Evolutionary conservation across 73 alveolate genomes (phyloP), one percentile per base, ranked within the genome.

Genomic region (Stentor coeruleus): DNA sequence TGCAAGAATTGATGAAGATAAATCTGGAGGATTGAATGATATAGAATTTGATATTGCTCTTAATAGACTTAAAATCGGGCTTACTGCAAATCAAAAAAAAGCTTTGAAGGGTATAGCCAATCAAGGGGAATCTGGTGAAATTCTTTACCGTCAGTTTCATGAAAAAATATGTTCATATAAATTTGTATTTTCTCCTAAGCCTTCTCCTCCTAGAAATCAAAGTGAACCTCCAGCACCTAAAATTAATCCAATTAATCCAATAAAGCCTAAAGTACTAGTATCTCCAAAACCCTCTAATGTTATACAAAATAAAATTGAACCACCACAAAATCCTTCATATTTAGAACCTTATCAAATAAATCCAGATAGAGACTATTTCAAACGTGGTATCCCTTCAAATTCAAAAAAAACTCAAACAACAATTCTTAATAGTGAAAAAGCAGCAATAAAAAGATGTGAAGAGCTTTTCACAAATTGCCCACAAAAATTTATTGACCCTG

Each of bases 401-500:
- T 33, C 79, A 33, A 66, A 66, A 14, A 20, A 20, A 33, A 66
- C n/a, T 26, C 0, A 1, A 0, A 66, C 79, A 75, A 84, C 91
- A 26, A 87, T 87, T 33, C 73, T 87, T 3, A 87, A 86, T 6
- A 72, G 58, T 76, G 91, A 87, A 85, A 41, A 58, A 20, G 87
- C 93, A 31, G 88, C 91, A 39, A 42, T 87, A 3, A 39, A 72
- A 39, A 74, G 38, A 4, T 76, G 88, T 76, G 3, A 57, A 11
- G 85, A 85, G 3, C 81, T 87, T 39, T 41, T 77, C 6, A 11
- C 74, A n/a, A 87, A 87, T 38, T 40, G 77, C 38, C 4, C 26
- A 49, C 37, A 30, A 3, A 41, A n/a, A 3, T 87, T 87, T 84
- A 82, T 49, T 39, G 93, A 87, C 66, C 85, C 85, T 4, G 93